These are phyloP conservation scores for Monilinia aucupariae DNA, from an alignment of 2,329 filamentous ascomycete species.

Conservation along the genomic window DNA sequence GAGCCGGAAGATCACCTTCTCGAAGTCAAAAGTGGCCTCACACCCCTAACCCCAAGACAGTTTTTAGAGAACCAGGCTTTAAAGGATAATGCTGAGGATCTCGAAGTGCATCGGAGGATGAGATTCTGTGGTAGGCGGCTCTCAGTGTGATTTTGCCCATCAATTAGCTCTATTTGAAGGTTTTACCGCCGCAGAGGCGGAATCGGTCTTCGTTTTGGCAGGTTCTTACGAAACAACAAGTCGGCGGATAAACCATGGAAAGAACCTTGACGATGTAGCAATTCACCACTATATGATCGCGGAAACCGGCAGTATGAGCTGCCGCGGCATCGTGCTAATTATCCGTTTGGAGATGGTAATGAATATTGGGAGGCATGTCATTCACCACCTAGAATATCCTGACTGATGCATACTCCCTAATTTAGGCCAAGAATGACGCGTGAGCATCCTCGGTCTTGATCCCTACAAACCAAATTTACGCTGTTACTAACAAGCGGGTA, in stretches of 20 bases:
- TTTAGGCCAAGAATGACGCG: slow-evolving; percentile 1
- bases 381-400: background rate
- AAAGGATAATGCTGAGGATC: background rate
- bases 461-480: background rate
- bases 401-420: background rate
- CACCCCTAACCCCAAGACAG: background rate
- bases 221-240: background rate
- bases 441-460: background rate
- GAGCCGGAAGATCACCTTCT: background rate
- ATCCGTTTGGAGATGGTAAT: slow-evolving; percentile 1
- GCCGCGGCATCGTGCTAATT: background rate
- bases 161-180: background rate
- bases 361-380: slow-evolving; percentile 11
- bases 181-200: slow-evolving; percentile 1
- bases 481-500: background rate
- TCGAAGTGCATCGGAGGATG: background rate
- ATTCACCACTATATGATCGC: background rate
- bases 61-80: background rate
- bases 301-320: background rate
- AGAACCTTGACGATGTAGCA: background rate
- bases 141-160: background rate
- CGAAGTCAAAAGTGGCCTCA: slow-evolving; percentile 2
- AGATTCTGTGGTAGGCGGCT: slow-evolving; percentile 1
- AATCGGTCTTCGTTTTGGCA: slow-evolving; percentile 6
- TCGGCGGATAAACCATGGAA: background rate